Base-by-base conservation (phyloP, 2,329 filamentous ascomycete species). In the Rhytidhysteron rufulum region DNA sequence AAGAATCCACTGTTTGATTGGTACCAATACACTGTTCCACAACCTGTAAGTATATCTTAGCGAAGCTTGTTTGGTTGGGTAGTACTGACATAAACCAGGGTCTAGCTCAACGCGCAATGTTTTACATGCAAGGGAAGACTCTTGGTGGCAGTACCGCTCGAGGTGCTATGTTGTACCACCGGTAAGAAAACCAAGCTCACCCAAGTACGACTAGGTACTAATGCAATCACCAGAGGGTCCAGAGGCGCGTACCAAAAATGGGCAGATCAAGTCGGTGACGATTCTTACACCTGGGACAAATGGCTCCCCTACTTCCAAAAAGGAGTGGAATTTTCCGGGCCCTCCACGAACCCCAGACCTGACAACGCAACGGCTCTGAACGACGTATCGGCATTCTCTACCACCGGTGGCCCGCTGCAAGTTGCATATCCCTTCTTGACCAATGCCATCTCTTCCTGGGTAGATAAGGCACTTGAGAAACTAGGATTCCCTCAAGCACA, bases 101-200 rank as follows among this genome's bases (percentile, higher is more conserved):
- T 42, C 24, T 46, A 3, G 49, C 52, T 41, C 35, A 42, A 16
- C 25, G 50, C 6, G 13, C 18, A 16, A 25, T 62, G 9, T 49
- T 59, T 19, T 62, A 62, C 44, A 46, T 57, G 4, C 40, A 53
- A 1, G 61, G 61, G 5, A 62, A 61, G 30, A 49, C 44, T n/a
- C 33, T 65, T 27, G 60, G 61, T 40, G 57, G 58, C 4, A 21
- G 36, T 36, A 19, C 8, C n/a, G 37, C 37, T 6, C 20, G 38
- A 11, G 36, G 41, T 11, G 36, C 15, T 15, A 35, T 44, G 31
- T 5, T 33, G 5, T 44, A 44, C 11, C 41, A 44, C 18, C 40
- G 42, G 34, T 36, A 13, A 60, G 10, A 32, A 31, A 5, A 40
- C 41, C 6, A 21, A 37, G 8, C 29, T 24, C 25, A 43, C 48